Conservation (phyloP, 768 basidiomycete species). For the Leccinum rimulosum region DNA sequence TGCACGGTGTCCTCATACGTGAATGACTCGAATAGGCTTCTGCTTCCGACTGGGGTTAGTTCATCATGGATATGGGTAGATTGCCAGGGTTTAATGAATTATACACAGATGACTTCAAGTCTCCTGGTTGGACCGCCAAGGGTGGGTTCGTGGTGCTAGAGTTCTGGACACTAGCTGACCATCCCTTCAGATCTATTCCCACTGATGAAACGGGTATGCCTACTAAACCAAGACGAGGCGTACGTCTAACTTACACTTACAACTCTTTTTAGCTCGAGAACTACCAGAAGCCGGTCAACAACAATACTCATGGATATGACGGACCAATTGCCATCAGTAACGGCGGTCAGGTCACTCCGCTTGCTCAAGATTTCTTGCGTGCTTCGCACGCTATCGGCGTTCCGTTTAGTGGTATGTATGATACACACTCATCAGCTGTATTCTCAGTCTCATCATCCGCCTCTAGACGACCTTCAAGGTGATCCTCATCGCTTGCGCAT, state of each 20-base stretch:
- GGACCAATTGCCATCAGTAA: constrained; percentile 76
- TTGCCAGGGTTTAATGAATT: background rate
- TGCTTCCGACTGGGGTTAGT: constrained; percentile 65
- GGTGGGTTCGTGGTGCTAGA: constrained; percentile 34
- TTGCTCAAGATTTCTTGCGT: constrained; percentile 69
- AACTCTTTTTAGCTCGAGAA: constrained; percentile 54
- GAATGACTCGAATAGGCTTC: constrained; percentile 44
- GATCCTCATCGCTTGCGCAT: background rate
- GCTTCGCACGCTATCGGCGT: constrained; percentile 59
- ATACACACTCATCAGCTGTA: background rate
- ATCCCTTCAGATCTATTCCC: constrained; percentile 55
- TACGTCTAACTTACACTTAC: background rate
- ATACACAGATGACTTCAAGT: constrained; percentile 65
- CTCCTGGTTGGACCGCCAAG: constrained; percentile 63
- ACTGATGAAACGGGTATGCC: constrained; percentile 61
- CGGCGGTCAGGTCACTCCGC: constrained; percentile 58
- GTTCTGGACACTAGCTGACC: background rate
- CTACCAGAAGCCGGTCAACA: constrained; percentile 72
- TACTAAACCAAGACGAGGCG: background rate
- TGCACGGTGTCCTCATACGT: background rate
- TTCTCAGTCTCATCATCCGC: background rate
- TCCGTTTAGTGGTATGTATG: constrained; percentile 57
- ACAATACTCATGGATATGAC: constrained; percentile 65
- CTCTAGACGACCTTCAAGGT: constrained; percentile 63
- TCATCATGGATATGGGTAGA: background rate